Evolutionary conservation across 2,329 filamentous ascomycete genomes (phyloP).

Genomic region (Pseudogymnoascus sp.): DNA sequence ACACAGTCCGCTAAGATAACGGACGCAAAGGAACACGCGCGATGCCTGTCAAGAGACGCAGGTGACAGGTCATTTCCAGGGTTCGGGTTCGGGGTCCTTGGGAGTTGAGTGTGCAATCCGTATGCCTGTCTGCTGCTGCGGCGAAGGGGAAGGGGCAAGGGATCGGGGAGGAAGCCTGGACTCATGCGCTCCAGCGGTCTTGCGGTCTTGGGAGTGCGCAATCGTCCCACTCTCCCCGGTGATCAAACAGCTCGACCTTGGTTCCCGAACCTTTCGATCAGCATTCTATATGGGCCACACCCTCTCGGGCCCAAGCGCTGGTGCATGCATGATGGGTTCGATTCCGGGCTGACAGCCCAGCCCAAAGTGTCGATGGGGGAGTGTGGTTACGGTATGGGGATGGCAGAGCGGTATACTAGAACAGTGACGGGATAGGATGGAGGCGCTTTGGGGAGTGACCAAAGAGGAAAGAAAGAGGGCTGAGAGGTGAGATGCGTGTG

Average conservation of each 20-base stretch:
- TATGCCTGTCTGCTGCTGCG: background rate
- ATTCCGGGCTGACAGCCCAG: background rate
- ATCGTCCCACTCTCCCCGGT: background rate
- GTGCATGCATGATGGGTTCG: background rate
- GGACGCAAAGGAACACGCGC: background rate
- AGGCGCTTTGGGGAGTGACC: background rate
- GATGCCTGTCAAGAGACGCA: background rate
- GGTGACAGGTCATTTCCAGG: slow-evolving; percentile 2
- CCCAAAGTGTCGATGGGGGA: background rate
- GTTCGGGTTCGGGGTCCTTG: background rate
- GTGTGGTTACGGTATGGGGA: background rate
- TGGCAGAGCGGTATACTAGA: background rate
- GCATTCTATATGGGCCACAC: background rate
- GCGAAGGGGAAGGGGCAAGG: background rate
- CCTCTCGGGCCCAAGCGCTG: background rate
- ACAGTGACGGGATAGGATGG: background rate
- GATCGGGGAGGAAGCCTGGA: background rate
- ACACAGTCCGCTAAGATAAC: background rate
- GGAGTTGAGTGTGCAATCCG: background rate
- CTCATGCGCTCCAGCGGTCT: background rate
- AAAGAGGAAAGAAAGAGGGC: slow-evolving; percentile 1
- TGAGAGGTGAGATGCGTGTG: background rate
- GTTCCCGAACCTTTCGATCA: background rate
- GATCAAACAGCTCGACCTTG: slow-evolving; percentile 2
- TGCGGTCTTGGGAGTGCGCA: background rate